phyloP scores from a whole-genome alignment of 768 basidiomycete species.

The Agaricus blazei region DNA sequence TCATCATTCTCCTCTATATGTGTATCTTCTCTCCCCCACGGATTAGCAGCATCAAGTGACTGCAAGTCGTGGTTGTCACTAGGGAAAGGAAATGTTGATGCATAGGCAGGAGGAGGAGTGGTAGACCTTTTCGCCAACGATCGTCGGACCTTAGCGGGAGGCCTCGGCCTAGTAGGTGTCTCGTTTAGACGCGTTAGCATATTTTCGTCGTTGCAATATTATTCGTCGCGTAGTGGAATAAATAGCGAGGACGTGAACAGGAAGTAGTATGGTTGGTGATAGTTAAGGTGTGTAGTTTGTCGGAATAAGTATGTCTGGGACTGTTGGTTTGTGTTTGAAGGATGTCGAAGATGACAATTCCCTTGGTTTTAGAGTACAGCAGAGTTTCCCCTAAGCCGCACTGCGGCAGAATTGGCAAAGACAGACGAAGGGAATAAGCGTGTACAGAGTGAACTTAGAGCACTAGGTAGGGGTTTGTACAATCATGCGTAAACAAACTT shows the following conservation, averaged over 20 bases:
- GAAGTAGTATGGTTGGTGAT: neutral
- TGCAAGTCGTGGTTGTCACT: slow-evolving; percentile 9
- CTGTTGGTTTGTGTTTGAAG: neutral
- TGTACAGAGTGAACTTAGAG: neutral
- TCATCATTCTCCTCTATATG: slow-evolving; percentile 7
- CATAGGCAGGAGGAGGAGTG: slow-evolving; percentile 57
- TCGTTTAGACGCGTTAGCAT: slow-evolving; percentile 19
- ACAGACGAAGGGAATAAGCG: neutral
- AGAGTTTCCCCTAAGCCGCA: too few species aligned
- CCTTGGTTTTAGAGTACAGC: too few species aligned
- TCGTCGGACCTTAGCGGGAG: slow-evolving; percentile 64
- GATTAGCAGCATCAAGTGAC: neutral
- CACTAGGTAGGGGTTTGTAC: too few species aligned
- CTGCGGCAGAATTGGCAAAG: too few species aligned
- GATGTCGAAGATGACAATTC: neutral
- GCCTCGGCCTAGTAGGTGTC: slow-evolving; percentile 55
- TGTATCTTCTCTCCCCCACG: slow-evolving; percentile 15
- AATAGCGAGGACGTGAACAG: neutral
- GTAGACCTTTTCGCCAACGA: slow-evolving; percentile 28
- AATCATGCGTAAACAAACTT: neutral
- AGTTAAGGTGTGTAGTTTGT: neutral
- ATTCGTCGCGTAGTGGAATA: neutral
- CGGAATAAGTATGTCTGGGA: neutral
- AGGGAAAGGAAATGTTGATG: slow-evolving; percentile 31
- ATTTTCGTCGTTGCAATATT: neutral